Conservation (phyloP, 495 filamentous ascomycete genomes). For the Sabuloglossum arenarium region DNA sequence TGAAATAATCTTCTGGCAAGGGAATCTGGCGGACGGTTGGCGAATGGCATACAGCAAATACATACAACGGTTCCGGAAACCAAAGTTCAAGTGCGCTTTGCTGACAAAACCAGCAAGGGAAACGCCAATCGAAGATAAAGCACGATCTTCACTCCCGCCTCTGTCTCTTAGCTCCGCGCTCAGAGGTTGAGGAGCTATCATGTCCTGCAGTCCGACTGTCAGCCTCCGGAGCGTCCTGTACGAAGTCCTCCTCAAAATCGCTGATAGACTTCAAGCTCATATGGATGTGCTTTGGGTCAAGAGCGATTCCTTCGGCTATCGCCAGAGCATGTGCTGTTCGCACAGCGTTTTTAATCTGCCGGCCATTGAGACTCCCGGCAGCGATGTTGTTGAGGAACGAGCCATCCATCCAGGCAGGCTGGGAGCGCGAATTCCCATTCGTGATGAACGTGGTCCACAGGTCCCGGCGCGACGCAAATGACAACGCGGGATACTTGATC, state of each 20-base stretch:
- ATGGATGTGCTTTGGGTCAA: neutral
- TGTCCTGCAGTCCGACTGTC: neutral
- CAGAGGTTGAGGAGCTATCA: neutral
- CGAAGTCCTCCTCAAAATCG: neutral
- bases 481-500: conserved; percentile 14
- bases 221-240: neutral
- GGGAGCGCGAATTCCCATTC: neutral
- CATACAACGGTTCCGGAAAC: too few species aligned
- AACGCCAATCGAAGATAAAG: too few species aligned
- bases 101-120: too few species aligned
- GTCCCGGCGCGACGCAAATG: neutral
- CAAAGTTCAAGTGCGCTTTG: too few species aligned
- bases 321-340: neutral
- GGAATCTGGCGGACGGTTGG: too few species aligned
- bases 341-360: neutral
- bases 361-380: neutral
- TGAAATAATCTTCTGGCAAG: too few species aligned
- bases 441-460: neutral
- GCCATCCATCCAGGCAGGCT: neutral
- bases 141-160: neutral
- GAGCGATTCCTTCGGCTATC: neutral
- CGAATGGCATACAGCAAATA: too few species aligned
- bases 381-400: neutral
- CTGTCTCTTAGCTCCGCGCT: neutral
- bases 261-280: neutral